Base-by-base conservation (phyloP, 352 stramenopile genomes). In the Thalassiosira livingstoniorum region DNA sequence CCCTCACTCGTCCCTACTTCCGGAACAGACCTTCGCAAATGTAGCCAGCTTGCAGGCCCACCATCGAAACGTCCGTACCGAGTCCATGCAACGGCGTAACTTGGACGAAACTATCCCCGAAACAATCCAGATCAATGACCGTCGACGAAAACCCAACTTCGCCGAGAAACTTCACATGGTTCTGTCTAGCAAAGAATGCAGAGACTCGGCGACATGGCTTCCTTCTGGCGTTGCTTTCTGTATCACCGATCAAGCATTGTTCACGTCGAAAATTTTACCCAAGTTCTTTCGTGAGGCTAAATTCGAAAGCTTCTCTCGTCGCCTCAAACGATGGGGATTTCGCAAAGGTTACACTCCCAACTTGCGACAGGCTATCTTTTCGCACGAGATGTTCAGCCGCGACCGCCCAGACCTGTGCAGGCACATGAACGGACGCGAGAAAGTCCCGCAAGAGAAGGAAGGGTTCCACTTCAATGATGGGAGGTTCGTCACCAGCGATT, bases 321-420 rank as follows among this genome's bases (percentile, higher is more conserved):
- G 79, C 27, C 51, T 88, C 2, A 85, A 86, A 23, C 66, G 82
- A 27, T 88, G 81, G 81, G 81, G 71, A 1, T 88, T 88, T 61
- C 75, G 76, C 29, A 79, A 85, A 32, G 53, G 82, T 3, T 64
- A 54, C 32, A 54, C 31, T 0, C 53, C 65, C 1, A 32, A 54
- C 0, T 2, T 21, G 13, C 47, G 68, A 29, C 54, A 60, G 47
- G 34, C 68, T 27, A 47, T 68, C n/a, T 68, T 55, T 42, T 39
- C 23, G 18, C 54, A 77, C 25, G 55, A 68, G 25, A 10, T 69
- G 0, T 77, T 77, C 34, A 34, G 61, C 13, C 43, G 45, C 18
- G 57, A 77, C 61, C 39, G 27, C 3, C 23, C n/a, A 3, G 54
- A 77, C 1, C 25, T 67, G 54, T 53, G 47, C 21, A 64, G 27